Evolutionary conservation across 2,329 filamentous ascomycete genomes (phyloP).

Genomic region (Aquanectria penicillioides): DNA sequence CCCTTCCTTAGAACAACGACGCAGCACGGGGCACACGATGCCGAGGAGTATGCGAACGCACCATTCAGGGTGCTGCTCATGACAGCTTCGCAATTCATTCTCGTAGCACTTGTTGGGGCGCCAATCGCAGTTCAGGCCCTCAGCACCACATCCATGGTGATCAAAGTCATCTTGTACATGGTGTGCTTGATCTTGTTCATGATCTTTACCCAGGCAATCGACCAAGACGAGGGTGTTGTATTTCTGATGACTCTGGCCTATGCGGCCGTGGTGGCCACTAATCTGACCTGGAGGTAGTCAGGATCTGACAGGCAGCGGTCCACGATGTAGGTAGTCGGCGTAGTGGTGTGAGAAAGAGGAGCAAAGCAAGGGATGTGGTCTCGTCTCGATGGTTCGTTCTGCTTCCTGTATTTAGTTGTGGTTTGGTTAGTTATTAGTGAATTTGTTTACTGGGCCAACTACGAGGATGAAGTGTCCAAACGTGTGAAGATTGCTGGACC

Average conservation of each 20-base stretch:
- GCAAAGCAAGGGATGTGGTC: too few relatives aligned
- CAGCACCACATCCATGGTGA: background rate
- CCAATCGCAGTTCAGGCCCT: conserved; percentile 9
- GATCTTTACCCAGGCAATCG: background rate
- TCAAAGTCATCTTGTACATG: conserved; percentile 9
- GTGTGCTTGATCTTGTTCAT: conserved; percentile 9
- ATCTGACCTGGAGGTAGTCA: background rate
- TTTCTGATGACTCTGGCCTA: conserved; percentile 9
- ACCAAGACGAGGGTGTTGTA: background rate
- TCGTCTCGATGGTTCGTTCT: too few relatives aligned
- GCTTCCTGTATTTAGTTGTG: too few relatives aligned
- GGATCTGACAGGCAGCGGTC: background rate
- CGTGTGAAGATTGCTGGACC: too few relatives aligned
- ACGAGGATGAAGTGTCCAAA: too few relatives aligned
- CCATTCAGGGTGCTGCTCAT: background rate
- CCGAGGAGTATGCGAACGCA: background rate
- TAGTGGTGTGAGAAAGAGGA: too few relatives aligned
- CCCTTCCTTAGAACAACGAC: background rate
- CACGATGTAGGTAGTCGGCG: background rate
- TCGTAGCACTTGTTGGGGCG: conserved; percentile 12
- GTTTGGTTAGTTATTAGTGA: too few relatives aligned
- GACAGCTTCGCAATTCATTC: background rate
- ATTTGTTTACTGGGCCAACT: too few relatives aligned
- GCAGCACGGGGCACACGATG: background rate
- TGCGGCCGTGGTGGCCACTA: conserved; percentile 13